A percentile compares a stretch with the other conserved stretches of the same genome.
Evolutionary conservation across 2,329 filamentous ascomycete genomes (phyloP).

Genomic region (Ophiosphaerella herpotricha): DNA sequence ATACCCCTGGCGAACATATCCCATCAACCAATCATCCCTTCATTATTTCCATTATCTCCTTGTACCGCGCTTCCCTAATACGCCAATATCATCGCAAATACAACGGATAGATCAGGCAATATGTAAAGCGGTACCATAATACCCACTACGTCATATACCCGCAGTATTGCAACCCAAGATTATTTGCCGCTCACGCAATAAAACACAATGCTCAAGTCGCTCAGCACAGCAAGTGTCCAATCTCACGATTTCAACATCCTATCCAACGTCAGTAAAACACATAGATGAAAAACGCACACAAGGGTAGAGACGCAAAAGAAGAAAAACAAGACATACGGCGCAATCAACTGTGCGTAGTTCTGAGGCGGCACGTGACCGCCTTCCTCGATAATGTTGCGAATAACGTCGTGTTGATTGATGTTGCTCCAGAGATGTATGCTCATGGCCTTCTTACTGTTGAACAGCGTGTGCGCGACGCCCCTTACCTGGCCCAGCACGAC

Average conservation of each 20-base stretch:
- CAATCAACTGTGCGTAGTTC: slow-evolving; percentile 41
- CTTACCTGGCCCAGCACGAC: slow-evolving; percentile 74
- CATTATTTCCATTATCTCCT: neutral
- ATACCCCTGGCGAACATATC: neutral
- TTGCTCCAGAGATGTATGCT: slow-evolving; percentile 46
- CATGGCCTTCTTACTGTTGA: slow-evolving; percentile 49
- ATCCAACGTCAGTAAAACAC: neutral
- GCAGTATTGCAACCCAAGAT: too few species aligned
- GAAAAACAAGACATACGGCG: slow-evolving; percentile 35
- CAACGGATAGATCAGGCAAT: too few species aligned
- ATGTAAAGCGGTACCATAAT: too few species aligned
- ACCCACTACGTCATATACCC: too few species aligned
- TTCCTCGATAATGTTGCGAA: slow-evolving; percentile 41
- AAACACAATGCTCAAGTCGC: too few species aligned
- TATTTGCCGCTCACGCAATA: too few species aligned
- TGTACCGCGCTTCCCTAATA: neutral
- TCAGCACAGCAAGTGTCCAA: neutral
- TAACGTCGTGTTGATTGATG: slow-evolving; percentile 41
- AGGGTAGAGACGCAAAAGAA: neutral
- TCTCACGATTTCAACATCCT: slow-evolving; percentile 41
- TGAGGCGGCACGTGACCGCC: slow-evolving; percentile 37
- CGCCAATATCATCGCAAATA: too few species aligned
- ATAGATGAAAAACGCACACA: neutral
- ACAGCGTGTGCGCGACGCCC: slow-evolving; percentile 77
- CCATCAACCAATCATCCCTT: neutral